Conservation (phyloP, 1,139 yeast species). For the Magnusiomyces sp. region DNA sequence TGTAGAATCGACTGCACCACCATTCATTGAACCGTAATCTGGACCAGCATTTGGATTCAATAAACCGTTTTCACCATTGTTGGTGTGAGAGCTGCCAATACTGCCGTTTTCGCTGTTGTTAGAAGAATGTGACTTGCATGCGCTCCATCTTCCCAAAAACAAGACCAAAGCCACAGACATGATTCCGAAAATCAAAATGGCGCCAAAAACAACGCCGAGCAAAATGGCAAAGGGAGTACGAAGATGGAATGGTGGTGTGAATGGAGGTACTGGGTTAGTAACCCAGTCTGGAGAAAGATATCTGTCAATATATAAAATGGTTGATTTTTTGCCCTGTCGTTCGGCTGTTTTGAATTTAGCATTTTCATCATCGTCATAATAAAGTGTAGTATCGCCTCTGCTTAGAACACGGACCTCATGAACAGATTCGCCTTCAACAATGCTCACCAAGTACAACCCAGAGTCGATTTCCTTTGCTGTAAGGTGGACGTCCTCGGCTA, state of each 20-base stretch:
- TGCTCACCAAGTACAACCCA: slow-evolving; percentile 30
- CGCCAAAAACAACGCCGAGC: slow-evolving; percentile 32
- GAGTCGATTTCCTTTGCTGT: slow-evolving; percentile 35
- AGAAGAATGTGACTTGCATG: too few relatives aligned
- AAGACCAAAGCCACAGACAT: slow-evolving; percentile 18
- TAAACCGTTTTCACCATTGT: too few relatives aligned
- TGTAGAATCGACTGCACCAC: too few relatives aligned
- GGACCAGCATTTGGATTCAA: too few relatives aligned
- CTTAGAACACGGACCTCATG: slow-evolving; percentile 58
- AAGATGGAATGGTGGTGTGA: slow-evolving; percentile 26
- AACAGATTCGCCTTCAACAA: slow-evolving; percentile 43
- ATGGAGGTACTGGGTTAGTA: slow-evolving; percentile 18
- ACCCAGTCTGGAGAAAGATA: slow-evolving; percentile 65
- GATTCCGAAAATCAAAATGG: slow-evolving; percentile 25
- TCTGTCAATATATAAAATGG: slow-evolving; percentile 64
- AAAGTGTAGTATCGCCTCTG: slow-evolving; percentile 55
- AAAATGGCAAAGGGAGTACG: slow-evolving; percentile 30
- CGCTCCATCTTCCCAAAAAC: slow-evolving; percentile 17
- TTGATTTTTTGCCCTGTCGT: slow-evolving; percentile 23
- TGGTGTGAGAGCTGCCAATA: too few relatives aligned
- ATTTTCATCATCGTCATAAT: slow-evolving; percentile 30
- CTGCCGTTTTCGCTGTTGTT: too few relatives aligned
- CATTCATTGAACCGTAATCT: too few relatives aligned
- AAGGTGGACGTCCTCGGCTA: slow-evolving; percentile 38
- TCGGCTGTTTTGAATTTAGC: not conserved